Evolutionary conservation across 1,284 basidiomycete species (phyloP), one percentile per base, ranked within the genome.

Genomic region (Cryptococcus sp.): DNA sequence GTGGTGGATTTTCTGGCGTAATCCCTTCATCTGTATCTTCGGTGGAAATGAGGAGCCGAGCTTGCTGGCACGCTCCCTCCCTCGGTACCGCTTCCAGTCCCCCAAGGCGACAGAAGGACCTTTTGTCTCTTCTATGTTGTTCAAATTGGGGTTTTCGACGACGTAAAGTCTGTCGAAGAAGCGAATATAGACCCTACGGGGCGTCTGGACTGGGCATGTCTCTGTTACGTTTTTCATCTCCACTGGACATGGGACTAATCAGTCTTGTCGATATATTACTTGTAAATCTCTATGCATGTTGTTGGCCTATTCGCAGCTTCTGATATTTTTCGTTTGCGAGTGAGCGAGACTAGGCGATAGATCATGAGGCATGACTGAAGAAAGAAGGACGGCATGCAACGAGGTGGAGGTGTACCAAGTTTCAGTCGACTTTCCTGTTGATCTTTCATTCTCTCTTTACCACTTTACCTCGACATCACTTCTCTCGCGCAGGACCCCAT

Each of bases 121-220:
- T 64, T 62, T 62, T 58, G 62, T 56, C 49, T 45, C 52, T 51
- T 33, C 54, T 31, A 56, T 63, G 57, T 54, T 55, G 43, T 45
- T 10, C 48, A 48, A 31, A 7, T 31, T 31, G 51, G 59, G 53
- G 59, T 58, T 51, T 53, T 42, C 33, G 40, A 32, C 48, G 28
- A 35, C 47, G 48, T 45, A 24, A 28, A 32, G 32, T 47, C 43
- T 38, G 25, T 43, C n/a, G n/a, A n/a, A 38, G 52, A 58, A 64
- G 62, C 62, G 62, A 43, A 64, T 54, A 64, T 43, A 22, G 44
- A 59, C 43, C 32, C 32, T 39, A 50, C 22, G 25, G 21, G 36
- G 53, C 56, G 58, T 62, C 63, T 52, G 48, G 56, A 63, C 62
- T 65, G 63, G 63, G 63, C 63, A 65, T 65, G 63, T 63, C 61